phyloP scores from a whole-genome alignment of 75 land plant genomes.

The Pinus taeda region DNA sequence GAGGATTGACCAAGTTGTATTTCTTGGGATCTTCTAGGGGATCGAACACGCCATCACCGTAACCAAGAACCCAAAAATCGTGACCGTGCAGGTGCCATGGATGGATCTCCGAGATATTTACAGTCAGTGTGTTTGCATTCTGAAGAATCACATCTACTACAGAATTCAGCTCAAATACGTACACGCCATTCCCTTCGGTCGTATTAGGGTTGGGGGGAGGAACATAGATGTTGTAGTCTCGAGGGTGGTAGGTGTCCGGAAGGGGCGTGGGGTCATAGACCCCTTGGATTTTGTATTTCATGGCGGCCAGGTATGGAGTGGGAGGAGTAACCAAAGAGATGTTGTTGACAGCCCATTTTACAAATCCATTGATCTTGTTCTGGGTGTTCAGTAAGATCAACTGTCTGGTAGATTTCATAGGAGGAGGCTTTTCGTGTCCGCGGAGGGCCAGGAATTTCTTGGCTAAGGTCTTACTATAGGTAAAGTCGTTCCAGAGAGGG shows the following conservation, averaged over 20 bases:
- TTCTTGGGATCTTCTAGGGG: slow-evolving; percentile 25
- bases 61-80: slow-evolving; percentile 19
- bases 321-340: slow-evolving; percentile 44
- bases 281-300: too few species aligned
- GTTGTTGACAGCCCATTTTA: slow-evolving; percentile 66
- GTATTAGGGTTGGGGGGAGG: slow-evolving; percentile 9
- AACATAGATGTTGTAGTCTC: neutral
- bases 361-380: slow-evolving; percentile 46
- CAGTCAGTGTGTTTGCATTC: slow-evolving; percentile 62
- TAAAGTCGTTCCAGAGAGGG: slow-evolving; percentile 18
- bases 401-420: too few species aligned
- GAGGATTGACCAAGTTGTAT: too few species aligned
- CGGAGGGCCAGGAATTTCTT: slow-evolving; percentile 9
- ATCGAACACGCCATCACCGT: slow-evolving; percentile 20
- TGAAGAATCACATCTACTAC: slow-evolving; percentile 59
- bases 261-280: neutral
- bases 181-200: neutral
- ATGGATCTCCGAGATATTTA: slow-evolving; percentile 67
- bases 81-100: too few species aligned
- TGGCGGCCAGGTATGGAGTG: too few species aligned
- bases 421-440: neutral
- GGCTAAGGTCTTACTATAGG: slow-evolving; percentile 8
- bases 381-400: slow-evolving; percentile 38
- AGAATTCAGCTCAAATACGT: neutral
- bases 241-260: slow-evolving; percentile 6